Conservation (phyloP, 139 green algal species). For the Coccomyxa sp. region DNA sequence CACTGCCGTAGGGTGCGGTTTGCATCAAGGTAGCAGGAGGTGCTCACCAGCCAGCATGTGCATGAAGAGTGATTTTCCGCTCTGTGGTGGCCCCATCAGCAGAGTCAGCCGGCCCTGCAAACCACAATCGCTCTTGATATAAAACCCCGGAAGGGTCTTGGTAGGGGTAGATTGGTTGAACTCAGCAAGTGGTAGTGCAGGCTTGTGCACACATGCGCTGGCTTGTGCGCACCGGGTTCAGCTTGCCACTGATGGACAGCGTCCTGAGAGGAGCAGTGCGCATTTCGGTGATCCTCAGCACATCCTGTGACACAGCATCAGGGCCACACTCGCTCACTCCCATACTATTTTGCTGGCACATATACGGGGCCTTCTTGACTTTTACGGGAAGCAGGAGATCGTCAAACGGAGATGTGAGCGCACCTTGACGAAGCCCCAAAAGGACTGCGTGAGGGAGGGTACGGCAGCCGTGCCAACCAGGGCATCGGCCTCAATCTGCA, state of each 20-base stretch:
- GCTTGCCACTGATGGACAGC: neutral
- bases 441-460: slow-evolving; percentile 52
- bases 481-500: slow-evolving; percentile 59
- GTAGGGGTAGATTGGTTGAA: neutral
- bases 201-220: too few species aligned
- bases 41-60: slow-evolving; percentile 31
- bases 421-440: slow-evolving; percentile 35
- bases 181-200: neutral
- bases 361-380: neutral
- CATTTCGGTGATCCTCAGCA: neutral
- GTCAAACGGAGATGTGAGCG: neutral
- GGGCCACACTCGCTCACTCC: neutral
- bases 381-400: neutral
- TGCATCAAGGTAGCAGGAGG: too few species aligned
- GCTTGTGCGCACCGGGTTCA: neutral
- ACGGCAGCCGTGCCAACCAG: slow-evolving; percentile 52
- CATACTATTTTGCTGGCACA: neutral
- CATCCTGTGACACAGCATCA: neutral
- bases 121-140: neutral
- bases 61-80: slow-evolving; percentile 64
- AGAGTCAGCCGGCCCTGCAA: slow-evolving; percentile 46
- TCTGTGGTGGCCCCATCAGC: slow-evolving; percentile 56
- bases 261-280: neutral
- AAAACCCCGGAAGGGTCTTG: neutral
- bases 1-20: too few species aligned